Percentiles rank a stretch among this genome's conserved stretches.
Conservation (phyloP, 768 basidiomycete genomes). For the Scleroderma bovista region DNA sequence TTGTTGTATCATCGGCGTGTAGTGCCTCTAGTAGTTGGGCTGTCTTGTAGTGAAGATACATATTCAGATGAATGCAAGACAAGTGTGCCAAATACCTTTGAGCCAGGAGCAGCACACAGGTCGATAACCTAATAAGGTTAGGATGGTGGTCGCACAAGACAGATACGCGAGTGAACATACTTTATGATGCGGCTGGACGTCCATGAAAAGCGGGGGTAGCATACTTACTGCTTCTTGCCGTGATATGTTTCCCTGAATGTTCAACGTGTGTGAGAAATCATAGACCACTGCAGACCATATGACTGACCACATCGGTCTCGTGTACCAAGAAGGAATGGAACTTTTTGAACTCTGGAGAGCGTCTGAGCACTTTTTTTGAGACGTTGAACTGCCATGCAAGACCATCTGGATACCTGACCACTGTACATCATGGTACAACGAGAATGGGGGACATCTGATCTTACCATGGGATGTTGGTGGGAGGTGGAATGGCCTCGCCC, state of each 20-base stretch:
- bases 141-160: constrained; percentile 13
- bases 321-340: constrained; percentile 97
- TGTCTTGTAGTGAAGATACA: constrained; percentile 44
- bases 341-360: constrained; percentile 83
- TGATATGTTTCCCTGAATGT: constrained; percentile 83
- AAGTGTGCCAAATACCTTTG: constrained; percentile 53
- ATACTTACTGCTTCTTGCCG: constrained; percentile 98
- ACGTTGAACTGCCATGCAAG: constrained; percentile 97
- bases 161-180: constrained; percentile 35
- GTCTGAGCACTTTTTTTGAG: constrained; percentile 81
- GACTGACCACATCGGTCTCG: constrained; percentile 90
- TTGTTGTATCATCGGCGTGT: constrained; percentile 69
- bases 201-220: constrained; percentile 94
- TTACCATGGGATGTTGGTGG: constrained; percentile 82
- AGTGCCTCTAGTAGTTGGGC: constrained; percentile 95
- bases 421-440: not conserved
- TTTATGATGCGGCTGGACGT: constrained; percentile 88
- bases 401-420: constrained; percentile 82
- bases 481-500: constrained; percentile 68
- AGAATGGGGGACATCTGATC: constrained; percentile 5
- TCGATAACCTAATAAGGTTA: constrained; percentile 64
- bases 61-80: not conserved
- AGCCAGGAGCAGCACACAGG: constrained; percentile 98
- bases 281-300: constrained; percentile 24
- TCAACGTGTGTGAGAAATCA: constrained; percentile 31